Percentiles rank a stretch among this genome's conserved stretches.
Evolutionary conservation across 2,329 filamentous ascomycete species (phyloP).

Genomic region (Fragosphaeria purpurea): DNA sequence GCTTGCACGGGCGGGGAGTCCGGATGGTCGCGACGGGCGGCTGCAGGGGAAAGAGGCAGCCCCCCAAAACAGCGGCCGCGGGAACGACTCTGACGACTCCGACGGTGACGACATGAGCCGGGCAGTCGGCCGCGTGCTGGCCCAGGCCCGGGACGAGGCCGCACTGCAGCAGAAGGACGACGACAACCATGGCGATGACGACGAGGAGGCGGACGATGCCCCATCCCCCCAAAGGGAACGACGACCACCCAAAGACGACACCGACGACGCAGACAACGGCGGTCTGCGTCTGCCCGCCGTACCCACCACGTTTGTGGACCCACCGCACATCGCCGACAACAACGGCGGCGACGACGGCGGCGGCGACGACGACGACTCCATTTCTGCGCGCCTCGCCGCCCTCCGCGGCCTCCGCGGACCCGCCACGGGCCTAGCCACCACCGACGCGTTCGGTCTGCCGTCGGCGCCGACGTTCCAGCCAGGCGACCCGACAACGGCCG

Average conservation of each 20-base stretch:
- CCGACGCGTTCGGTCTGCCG: conserved; percentile 33
- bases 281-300: conserved; percentile 35
- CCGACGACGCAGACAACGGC: background rate
- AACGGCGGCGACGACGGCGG: conserved; percentile 5
- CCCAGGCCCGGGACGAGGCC: conserved; percentile 35
- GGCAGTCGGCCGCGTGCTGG: conserved; percentile 35
- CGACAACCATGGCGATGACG: background rate
- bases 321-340: conserved; percentile 13
- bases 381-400: conserved; percentile 42
- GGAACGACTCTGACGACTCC: conserved; percentile 29
- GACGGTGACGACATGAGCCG: conserved; percentile 40
- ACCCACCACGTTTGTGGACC: conserved; percentile 32
- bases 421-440: conserved; percentile 14
- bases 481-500: conserved; percentile 28
- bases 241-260: too few relatives aligned
- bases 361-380: conserved; percentile 31
- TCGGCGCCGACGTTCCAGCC: conserved; percentile 41
- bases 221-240: background rate
- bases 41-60: too few relatives aligned
- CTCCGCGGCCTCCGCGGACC: conserved; percentile 29
- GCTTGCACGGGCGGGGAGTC: too few relatives aligned
- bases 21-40: background rate
- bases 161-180: conserved; percentile 21
- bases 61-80: conserved; percentile 1
- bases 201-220: conserved; percentile 1